Conservation (phyloP, 2,329 filamentous ascomycete species). For the Arthrobotrys sphaeroides region DNA sequence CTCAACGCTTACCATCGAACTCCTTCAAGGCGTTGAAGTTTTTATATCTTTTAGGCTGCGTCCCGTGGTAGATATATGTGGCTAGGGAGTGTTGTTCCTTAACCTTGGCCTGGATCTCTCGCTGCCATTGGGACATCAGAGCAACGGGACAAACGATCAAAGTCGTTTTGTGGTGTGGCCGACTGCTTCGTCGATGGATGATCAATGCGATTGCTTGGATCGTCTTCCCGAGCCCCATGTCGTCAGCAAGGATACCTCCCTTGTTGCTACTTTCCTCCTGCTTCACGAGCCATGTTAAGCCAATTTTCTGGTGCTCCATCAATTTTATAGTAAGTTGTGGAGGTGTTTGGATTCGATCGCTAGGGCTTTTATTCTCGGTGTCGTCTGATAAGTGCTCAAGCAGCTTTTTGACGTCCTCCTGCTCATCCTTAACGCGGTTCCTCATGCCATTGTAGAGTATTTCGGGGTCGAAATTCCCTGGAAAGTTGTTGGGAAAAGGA, state of each 20-base stretch:
- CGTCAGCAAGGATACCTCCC: conserved; percentile 79
- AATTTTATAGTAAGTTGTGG: conserved; percentile 73
- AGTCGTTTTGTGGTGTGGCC: conserved; percentile 61
- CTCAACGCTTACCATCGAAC: conserved; percentile 65
- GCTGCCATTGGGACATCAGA: conserved; percentile 73
- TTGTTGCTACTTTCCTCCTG: conserved; percentile 77
- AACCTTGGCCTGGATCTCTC: conserved; percentile 78
- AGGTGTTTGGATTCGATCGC: conserved; percentile 75
- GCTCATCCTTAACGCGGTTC: conserved; percentile 2
- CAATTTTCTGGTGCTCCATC: conserved; percentile 83
- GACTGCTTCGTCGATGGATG: conserved; percentile 71
- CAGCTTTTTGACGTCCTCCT: conserved; percentile 46
- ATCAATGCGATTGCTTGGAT: conserved; percentile 84
- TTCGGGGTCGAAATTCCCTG: neutral
- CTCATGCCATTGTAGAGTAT: neutral
- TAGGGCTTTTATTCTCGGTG: conserved; percentile 64
- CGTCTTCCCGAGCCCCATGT: conserved; percentile 87
- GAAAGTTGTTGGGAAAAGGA: neutral
- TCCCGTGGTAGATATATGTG: conserved; percentile 75
- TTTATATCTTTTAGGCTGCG: conserved; percentile 65
- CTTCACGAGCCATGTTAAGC: conserved; percentile 77
- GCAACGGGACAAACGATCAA: conserved; percentile 29
- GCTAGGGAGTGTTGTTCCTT: conserved; percentile 69
- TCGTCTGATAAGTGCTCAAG: conserved; percentile 55
- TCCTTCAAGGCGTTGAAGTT: conserved; percentile 70